Conservation (phyloP, 345 rosid species). For the Euphorbia pulcherrima region DNA sequence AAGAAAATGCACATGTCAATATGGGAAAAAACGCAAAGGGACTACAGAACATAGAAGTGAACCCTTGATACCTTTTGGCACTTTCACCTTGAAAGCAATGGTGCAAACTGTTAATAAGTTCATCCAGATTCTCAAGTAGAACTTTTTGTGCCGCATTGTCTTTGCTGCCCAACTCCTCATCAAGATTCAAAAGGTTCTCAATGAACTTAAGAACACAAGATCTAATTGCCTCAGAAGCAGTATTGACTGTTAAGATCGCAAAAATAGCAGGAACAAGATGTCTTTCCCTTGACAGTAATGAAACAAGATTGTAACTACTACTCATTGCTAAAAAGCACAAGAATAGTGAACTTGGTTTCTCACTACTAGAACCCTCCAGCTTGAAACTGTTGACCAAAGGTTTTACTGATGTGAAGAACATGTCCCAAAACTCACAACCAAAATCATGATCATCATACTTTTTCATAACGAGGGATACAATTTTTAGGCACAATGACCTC, state of each 20-base stretch:
- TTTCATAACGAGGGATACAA: slow-evolving; percentile 61
- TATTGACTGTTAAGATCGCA: slow-evolving; percentile 56
- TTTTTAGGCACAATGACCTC: slow-evolving; percentile 75
- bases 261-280: slow-evolving; percentile 76
- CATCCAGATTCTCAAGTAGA: slow-evolving; percentile 51
- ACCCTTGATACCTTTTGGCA: slow-evolving; percentile 54
- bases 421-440: slow-evolving; percentile 75
- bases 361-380: slow-evolving; percentile 91
- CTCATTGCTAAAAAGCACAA: slow-evolving; percentile 95
- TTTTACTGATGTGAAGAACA: slow-evolving; percentile 68
- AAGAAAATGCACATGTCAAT: not conserved
- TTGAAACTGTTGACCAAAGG: slow-evolving; percentile 68
- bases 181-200: slow-evolving; percentile 76
- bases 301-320: slow-evolving; percentile 54
- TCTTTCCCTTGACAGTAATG: slow-evolving; percentile 55
- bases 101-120: slow-evolving; percentile 67
- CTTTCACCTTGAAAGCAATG: slow-evolving; percentile 47
- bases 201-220: slow-evolving; percentile 62
- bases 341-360: slow-evolving; percentile 85
- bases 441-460: slow-evolving; percentile 75
- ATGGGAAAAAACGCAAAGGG: not conserved
- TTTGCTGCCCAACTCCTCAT: slow-evolving; percentile 49
- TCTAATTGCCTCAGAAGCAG: slow-evolving; percentile 79
- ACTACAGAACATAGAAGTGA: not conserved
- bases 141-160: slow-evolving; percentile 35